Base-by-base conservation (phyloP, 495 filamentous ascomycete genomes). In the Penicillium turbatum region DNA sequence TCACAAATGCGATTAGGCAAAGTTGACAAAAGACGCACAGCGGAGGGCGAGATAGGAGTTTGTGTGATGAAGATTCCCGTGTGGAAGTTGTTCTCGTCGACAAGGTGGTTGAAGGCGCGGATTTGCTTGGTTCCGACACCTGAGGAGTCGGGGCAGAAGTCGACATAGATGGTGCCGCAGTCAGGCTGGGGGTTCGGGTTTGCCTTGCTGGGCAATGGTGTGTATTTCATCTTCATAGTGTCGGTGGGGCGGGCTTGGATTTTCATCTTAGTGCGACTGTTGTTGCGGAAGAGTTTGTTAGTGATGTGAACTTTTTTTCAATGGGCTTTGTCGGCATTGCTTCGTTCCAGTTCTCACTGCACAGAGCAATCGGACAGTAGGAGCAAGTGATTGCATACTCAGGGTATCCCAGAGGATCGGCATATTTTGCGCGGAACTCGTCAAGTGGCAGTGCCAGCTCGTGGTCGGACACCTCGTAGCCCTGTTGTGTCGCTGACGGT, bases 81-180 rank as follows among this genome's bases (percentile, higher is more conserved):
- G 73, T 88, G 82, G 78, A 84, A 90, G 73, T 89, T 87, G 65
- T 88, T 82, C 54, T 82, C 70, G 48, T 80, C 72, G 68, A 95
- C 86, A 69, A 86, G 78, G 58, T 91, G 86, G 60, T 88, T 90
- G 74, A 97, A 98, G 27, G 78, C 76, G 65, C 90, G 88, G 72
- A 97, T 87, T 63, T 96, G 89, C 69, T 90, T 88, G 61, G 96
- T 89, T 59, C 93, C 93, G 49, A 97, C 85, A 35, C 62, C 70
- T 15, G 75, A 81, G 15, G 78, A 55, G 48, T 93, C 88, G 29
- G 82, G 73, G 64, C 82, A 83, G 82, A 98, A 98, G 69, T 97
- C 90, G 54, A 98, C 82, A 83, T 87, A 96, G 73, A 97, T 87
- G 30, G 82, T 87, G 61, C 93, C 93, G 68, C 91, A 87, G 59